Conservation (phyloP, 2,329 filamentous ascomycete species). For the Botryosphaeria dothidea region DNA sequence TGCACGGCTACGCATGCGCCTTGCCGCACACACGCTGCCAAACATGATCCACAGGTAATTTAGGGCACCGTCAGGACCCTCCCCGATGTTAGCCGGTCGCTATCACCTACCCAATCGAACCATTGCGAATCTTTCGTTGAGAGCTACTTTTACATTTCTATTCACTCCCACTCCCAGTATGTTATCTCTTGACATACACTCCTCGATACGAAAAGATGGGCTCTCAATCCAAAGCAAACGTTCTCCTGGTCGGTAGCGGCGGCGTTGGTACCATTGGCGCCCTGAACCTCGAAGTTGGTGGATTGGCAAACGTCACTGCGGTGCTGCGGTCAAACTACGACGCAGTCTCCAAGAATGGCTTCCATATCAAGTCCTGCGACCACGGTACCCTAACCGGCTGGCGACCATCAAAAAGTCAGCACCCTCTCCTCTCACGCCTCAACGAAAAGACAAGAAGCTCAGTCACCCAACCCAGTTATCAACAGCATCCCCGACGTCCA, state of each 20-base stretch:
- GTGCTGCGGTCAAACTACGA: constrained; percentile 60
- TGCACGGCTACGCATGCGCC: neutral
- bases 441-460: neutral
- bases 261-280: constrained; percentile 60
- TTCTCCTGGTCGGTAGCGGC: constrained; percentile 58
- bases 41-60: neutral
- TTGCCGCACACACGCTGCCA: neutral
- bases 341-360: constrained; percentile 50
- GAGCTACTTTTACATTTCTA: neutral
- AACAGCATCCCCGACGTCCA: constrained; percentile 51
- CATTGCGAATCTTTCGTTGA: neutral
- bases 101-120: neutral
- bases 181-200: too few relatives aligned
- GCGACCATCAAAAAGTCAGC: constrained; percentile 47
- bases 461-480: constrained; percentile 39
- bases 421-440: neutral
- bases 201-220: neutral
- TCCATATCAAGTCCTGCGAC: constrained; percentile 57
- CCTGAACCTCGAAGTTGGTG: constrained; percentile 54
- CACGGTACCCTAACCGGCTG: constrained; percentile 54
- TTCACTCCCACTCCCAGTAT: neutral
- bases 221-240: constrained; percentile 31
- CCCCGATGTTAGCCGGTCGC: constrained; percentile 2
- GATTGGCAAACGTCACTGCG: constrained; percentile 53
- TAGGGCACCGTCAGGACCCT: neutral